Evolutionary conservation across 768 basidiomycete genomes (phyloP).

Genomic region (Tylopilus felleus): DNA sequence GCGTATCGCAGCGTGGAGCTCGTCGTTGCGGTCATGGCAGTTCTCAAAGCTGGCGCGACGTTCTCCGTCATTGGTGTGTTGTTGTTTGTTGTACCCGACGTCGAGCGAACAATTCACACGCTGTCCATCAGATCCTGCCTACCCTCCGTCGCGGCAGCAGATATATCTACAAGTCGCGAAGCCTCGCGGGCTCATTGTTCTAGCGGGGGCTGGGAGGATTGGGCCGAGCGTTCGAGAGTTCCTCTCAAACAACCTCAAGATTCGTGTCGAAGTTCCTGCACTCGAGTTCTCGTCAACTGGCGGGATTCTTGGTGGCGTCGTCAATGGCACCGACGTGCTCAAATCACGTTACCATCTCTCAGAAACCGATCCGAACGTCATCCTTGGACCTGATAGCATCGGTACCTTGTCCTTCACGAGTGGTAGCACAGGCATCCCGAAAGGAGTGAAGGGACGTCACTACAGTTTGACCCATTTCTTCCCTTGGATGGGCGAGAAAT

Average conservation of each 20-base stretch:
- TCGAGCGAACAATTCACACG: neutral
- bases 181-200: constrained; percentile 85
- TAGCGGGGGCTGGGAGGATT: constrained; percentile 86
- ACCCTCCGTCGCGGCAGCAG: constrained; percentile 88
- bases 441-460: constrained; percentile 95
- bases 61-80: constrained; percentile 93
- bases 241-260: constrained; percentile 69
- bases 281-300: constrained; percentile 70
- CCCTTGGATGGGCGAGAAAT: constrained; percentile 96
- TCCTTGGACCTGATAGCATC: constrained; percentile 91
- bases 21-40: constrained; percentile 94
- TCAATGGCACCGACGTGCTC: constrained; percentile 57
- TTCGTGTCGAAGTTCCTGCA: constrained; percentile 89
- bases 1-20: constrained; percentile 95
- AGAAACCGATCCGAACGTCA: constrained; percentile 73
- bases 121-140: constrained; percentile 76
- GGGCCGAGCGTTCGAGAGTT: constrained; percentile 80
- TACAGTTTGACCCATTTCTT: constrained; percentile 98
- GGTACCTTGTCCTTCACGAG: constrained; percentile 96
- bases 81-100: neutral
- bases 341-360: constrained; percentile 49
- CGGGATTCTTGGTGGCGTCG: constrained; percentile 59
- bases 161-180: constrained; percentile 91
- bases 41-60: constrained; percentile 92
- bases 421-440: constrained; percentile 96